Evolutionary conservation across 805 yeast genomes (phyloP), one percentile per base, ranked within the genome.

Genomic region (Pichia deserticola): DNA sequence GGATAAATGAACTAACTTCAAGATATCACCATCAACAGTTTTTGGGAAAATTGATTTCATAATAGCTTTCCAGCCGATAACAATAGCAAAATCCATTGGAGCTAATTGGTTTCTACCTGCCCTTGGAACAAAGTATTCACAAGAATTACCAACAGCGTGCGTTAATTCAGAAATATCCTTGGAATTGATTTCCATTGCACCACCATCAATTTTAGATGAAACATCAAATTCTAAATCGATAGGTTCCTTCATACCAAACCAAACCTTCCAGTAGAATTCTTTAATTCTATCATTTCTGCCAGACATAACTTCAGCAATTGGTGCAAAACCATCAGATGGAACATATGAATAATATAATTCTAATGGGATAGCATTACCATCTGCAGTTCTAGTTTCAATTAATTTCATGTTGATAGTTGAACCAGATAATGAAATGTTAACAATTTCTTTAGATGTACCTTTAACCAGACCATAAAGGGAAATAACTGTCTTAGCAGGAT

Each of bases 21-120:
- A 77, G 64, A 93, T 77, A 68, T 93, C 99, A 71, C 99, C 99
- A 67, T 95, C 98, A 61, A 93, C 95, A 55, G 84, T 81, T 66
- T 81, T 80, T 49, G 99, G 99, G 93, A 93, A 93, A 60, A 93
- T 87, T n/a, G 97, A 90, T 75, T 86, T 89, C 74, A 93, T 92
- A 66, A 93, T 92, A 45, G 97, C 95, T 73, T 85, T 86, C 99
- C 99, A 93, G 42, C 99, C 98, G 60, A 90, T 81, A 51, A 93
- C 97, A 68, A 93, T 93, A 45, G 99, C 98, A 65, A 90, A 93
- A 75, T 93, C 99, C 98, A 93, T 92, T 63, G 99, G 99, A 44
- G 98, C 99, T 60, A 82, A 75, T 52, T 88, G 83, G 55, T 78
- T 79, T 69, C 87, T 85, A 56, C 90, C 93, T 45, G 87, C 79